phyloP scores from a whole-genome alignment of 2,329 filamentous ascomycete genomes.

The Phoma sp. region DNA sequence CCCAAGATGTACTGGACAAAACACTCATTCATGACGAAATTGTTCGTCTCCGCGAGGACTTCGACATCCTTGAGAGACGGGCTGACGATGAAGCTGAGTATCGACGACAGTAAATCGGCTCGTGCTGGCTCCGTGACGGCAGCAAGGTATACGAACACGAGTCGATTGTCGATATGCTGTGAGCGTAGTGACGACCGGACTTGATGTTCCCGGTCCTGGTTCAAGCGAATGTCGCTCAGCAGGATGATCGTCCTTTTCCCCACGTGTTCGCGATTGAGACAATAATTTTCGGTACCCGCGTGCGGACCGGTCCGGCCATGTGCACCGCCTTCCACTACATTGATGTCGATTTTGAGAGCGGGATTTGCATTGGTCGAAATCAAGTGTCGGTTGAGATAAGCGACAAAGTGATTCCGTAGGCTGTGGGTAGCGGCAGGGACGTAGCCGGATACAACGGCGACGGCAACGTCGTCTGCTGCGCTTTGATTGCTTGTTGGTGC shows the following conservation, averaged over 20 bases:
- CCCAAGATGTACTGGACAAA: conserved; percentile 29
- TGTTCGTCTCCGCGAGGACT: conserved; percentile 17
- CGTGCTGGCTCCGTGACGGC: conserved; percentile 11
- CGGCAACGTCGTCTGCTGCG: conserved; percentile 22
- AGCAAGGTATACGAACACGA: conserved; percentile 29
- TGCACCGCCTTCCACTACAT: conserved; percentile 3
- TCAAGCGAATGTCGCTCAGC: conserved; percentile 26
- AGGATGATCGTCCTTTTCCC: conserved; percentile 21
- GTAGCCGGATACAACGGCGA: conserved; percentile 33
- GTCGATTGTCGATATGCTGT: conserved; percentile 15
- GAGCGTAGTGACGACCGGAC: conserved; percentile 19
- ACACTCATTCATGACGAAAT: conserved; percentile 29
- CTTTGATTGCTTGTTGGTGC: conserved; percentile 22
- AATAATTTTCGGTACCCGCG: conserved; percentile 15
- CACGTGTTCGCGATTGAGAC: conserved; percentile 25
- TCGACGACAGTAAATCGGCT: conserved; percentile 16
- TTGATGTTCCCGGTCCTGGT: conserved; percentile 21
- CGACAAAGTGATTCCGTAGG: conserved; percentile 31
- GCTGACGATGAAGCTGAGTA: conserved; percentile 24
- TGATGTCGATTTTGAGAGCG: conserved; percentile 29
- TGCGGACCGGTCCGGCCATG: conserved; percentile 18
- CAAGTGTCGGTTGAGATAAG: conserved; percentile 32
- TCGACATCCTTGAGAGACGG: conserved; percentile 29
- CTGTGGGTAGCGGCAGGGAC: conserved; percentile 31
- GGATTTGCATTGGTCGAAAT: conserved; percentile 24